Percentiles rank a stretch among this genome's conserved stretches.
These are phyloP conservation scores for Musa schizocarpa DNA, from an alignment of 176 grass and related monocot genomes.

Conservation along the genomic window DNA sequence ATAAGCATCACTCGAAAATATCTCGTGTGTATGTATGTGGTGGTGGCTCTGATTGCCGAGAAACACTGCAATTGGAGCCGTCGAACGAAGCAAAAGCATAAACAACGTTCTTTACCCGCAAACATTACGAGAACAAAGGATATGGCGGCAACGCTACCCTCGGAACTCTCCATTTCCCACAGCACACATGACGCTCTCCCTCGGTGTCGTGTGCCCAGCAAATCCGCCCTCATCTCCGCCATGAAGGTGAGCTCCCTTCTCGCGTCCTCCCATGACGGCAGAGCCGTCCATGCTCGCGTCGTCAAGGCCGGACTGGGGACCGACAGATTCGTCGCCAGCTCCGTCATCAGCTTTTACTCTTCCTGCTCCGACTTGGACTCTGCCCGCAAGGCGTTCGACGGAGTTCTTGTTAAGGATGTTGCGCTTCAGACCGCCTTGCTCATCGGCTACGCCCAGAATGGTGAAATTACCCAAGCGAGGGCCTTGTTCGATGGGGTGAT, in stretches of 20 bases:
- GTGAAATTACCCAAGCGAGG: constrained; percentile 1
- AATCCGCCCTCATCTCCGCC: constrained; percentile 30
- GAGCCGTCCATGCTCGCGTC: constrained; percentile 29
- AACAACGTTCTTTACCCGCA: no score
- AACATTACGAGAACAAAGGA: no score
- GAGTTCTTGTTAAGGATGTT: constrained; percentile 12
- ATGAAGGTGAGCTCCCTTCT: constrained; percentile 22
- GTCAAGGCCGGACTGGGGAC: constrained; percentile 19
- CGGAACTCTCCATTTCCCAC: neutral
- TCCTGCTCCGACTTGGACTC: constrained; percentile 5
- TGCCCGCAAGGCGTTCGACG: constrained; percentile 15
- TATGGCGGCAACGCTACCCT: neutral
- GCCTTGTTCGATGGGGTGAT: constrained; percentile 12
- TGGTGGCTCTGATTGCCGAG: no score
- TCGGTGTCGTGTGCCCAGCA: constrained; percentile 10
- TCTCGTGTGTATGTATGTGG: no score
- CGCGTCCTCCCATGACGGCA: constrained; percentile 12
- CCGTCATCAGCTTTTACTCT: constrained; percentile 27
- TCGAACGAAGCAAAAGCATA: no score
- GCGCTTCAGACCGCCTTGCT: constrained; percentile 13
- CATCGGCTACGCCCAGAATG: neutral
- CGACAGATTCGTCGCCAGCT: constrained; percentile 26
- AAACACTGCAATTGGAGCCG: no score
- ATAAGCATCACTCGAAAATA: no score
- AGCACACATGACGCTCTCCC: constrained; percentile 2